Percentiles rank a stretch among this genome's conserved stretches.
Evolutionary conservation across 345 rosid species (phyloP).

Genomic region (Eucalyptus tenuipes): DNA sequence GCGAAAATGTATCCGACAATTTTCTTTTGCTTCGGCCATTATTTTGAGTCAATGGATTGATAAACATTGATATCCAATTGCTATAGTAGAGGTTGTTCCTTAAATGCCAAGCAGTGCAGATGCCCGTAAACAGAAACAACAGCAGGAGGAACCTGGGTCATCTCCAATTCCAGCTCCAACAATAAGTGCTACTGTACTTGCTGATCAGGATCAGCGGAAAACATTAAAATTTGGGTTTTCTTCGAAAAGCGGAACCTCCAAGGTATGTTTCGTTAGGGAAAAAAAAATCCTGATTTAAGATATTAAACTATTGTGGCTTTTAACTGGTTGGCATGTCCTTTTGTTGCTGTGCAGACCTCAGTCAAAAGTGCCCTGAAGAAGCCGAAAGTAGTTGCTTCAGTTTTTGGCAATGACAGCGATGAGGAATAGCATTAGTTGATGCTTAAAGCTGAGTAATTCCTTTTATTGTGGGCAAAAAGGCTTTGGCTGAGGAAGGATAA

Average conservation of each 20-base stretch:
- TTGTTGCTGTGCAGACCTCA: conserved; percentile 24
- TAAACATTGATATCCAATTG: neutral
- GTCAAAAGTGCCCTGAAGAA: conserved; percentile 40
- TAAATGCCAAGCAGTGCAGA: conserved; percentile 44
- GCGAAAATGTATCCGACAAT: conserved; percentile 39
- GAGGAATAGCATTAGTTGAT: conserved; percentile 31
- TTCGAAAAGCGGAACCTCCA: conserved; percentile 49
- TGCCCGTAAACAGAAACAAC: conserved; percentile 59
- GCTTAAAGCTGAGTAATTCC: neutral
- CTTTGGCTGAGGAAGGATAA: neutral
- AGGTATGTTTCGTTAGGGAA: conserved; percentile 26
- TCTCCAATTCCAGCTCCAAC: conserved; percentile 11
- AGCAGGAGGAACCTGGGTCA: conserved; percentile 40
- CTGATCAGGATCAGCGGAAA: conserved; percentile 76
- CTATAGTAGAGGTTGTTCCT: neutral
- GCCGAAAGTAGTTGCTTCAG: conserved; percentile 60
- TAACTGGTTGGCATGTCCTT: neutral
- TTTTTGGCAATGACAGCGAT: conserved; percentile 70
- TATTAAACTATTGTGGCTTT: neutral
- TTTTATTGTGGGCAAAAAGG: neutral
- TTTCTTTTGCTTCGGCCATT: neutral
- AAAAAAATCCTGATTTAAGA: neutral
- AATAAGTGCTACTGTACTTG: conserved; percentile 27
- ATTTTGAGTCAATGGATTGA: neutral
- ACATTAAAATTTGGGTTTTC: conserved; percentile 82